These are phyloP conservation scores for Cadophora sp. DNA, from an alignment of 2,329 filamentous ascomycete species.

Conservation along the genomic window DNA sequence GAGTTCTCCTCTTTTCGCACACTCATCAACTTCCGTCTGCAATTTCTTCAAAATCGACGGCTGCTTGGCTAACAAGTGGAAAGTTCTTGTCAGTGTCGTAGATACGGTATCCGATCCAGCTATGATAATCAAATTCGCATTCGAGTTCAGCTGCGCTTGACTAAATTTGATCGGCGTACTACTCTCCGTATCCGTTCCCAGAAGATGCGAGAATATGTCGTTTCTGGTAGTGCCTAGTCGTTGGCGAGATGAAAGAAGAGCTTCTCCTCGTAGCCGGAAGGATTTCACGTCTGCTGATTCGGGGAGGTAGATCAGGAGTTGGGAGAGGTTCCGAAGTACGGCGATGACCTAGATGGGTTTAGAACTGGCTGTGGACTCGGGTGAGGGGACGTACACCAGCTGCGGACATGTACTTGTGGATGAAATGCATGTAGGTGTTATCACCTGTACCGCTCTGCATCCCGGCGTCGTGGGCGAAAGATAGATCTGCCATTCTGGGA, in stretches of 20 bases:
- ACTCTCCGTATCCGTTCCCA: slow-evolving; percentile 19
- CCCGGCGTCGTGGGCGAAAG: slow-evolving; percentile 29
- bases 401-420: slow-evolving; percentile 30
- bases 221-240: slow-evolving; percentile 23
- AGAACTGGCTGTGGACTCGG: background rate
- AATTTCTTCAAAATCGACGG: slow-evolving; percentile 24
- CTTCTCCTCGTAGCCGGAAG: slow-evolving; percentile 25
- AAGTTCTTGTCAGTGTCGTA: slow-evolving; percentile 18
- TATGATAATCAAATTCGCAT: slow-evolving; percentile 30
- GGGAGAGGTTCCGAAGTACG: slow-evolving; percentile 24
- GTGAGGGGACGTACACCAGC: slow-evolving; percentile 12
- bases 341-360: slow-evolving; percentile 18
- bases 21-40: slow-evolving; percentile 28
- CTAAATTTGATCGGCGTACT: slow-evolving; percentile 23
- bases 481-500: slow-evolving; percentile 31
- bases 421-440: slow-evolving; percentile 29
- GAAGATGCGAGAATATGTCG: slow-evolving; percentile 32
- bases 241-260: slow-evolving; percentile 25
- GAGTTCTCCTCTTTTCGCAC: background rate
- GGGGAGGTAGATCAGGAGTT: slow-evolving; percentile 27
- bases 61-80: slow-evolving; percentile 21
- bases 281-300: slow-evolving; percentile 22
- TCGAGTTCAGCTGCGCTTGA: slow-evolving; percentile 27
- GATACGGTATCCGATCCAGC: slow-evolving; percentile 28
- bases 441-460: slow-evolving; percentile 31